These are phyloP conservation scores for Rasamsonia emersonii DNA, from an alignment of 2,329 filamentous ascomycete genomes.

Conservation along the genomic window DNA sequence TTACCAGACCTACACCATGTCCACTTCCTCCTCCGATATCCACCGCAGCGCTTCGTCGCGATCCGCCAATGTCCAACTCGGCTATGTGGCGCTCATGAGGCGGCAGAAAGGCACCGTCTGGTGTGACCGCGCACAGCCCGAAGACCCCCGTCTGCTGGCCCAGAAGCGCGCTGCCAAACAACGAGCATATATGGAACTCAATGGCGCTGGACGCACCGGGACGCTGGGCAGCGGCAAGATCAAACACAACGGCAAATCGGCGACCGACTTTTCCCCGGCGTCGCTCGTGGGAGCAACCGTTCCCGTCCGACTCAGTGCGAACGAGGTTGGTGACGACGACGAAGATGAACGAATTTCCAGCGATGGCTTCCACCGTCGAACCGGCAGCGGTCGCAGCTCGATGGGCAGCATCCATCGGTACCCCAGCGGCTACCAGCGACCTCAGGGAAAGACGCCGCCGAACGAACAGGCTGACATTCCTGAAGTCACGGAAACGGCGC, in stretches of 20 bases:
- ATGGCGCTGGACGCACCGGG: constrained; percentile 56
- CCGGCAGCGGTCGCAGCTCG: constrained; percentile 52
- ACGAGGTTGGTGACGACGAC: constrained; percentile 83
- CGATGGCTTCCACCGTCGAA: constrained; percentile 42
- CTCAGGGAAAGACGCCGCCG: constrained; percentile 42
- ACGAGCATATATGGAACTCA: constrained; percentile 75
- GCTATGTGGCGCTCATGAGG: constrained; percentile 91
- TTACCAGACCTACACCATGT: constrained; percentile 19
- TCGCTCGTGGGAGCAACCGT: constrained; percentile 72
- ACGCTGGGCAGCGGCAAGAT: constrained; percentile 70
- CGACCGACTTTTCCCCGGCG: constrained; percentile 69
- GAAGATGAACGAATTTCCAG: constrained; percentile 47
- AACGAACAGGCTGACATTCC: constrained; percentile 34
- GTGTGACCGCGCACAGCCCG: constrained; percentile 89
- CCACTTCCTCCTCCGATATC: constrained; percentile 22
- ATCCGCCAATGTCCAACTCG: constrained; percentile 57
- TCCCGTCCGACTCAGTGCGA: constrained; percentile 86
- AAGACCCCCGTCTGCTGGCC: constrained; percentile 75
- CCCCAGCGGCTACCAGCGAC: constrained; percentile 37
- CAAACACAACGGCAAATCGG: constrained; percentile 71
- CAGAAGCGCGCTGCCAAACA: constrained; percentile 82
- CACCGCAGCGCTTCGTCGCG: constrained; percentile 75
- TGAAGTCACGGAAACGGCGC: constrained; percentile 32
- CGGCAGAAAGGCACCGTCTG: constrained; percentile 98
- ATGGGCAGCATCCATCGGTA: constrained; percentile 39